phyloP scores from a whole-genome alignment of 192 early-diverging fungal species.

The Umbelopsis isabellina region DNA sequence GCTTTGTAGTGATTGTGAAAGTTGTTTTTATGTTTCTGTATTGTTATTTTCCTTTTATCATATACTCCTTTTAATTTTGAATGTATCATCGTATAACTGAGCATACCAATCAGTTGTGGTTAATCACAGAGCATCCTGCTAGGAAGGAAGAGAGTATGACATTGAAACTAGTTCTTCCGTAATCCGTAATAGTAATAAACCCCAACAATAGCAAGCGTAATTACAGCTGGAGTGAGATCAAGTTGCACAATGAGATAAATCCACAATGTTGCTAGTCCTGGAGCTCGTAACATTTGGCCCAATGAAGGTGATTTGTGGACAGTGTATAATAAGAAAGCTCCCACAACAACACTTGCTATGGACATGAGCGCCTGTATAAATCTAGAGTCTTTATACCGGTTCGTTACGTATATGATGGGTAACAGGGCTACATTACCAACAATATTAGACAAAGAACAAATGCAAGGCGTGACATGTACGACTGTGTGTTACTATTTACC shows the following conservation, averaged over 20 bases:
- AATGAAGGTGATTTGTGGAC: constrained; percentile 65
- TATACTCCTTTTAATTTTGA: background rate
- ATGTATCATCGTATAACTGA: background rate
- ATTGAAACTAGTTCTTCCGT: background rate
- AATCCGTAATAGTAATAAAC: constrained; percentile 54
- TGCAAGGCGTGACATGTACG: background rate
- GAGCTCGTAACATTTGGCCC: constrained; percentile 72
- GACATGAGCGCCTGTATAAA: constrained; percentile 56
- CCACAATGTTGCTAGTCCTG: constrained; percentile 72
- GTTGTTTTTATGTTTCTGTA: background rate
- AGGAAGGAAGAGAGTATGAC: background rate
- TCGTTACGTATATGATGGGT: constrained; percentile 63
- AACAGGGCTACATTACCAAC: constrained; percentile 45
- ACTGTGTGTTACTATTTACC: constrained; percentile 27
- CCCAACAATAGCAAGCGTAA: constrained; percentile 44
- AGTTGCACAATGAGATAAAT: constrained; percentile 62
- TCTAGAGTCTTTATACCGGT: constrained; percentile 51
- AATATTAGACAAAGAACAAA: background rate
- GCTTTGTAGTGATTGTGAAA: no score
- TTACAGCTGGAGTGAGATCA: constrained; percentile 48
- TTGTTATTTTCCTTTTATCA: background rate
- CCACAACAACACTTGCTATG: constrained; percentile 48
- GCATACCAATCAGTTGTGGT: background rate
- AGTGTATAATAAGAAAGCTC: constrained; percentile 68
- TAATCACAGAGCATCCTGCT: background rate